Base-by-base conservation (phyloP, 2,329 filamentous ascomycete genomes). In the Fusarium globosum region DNA sequence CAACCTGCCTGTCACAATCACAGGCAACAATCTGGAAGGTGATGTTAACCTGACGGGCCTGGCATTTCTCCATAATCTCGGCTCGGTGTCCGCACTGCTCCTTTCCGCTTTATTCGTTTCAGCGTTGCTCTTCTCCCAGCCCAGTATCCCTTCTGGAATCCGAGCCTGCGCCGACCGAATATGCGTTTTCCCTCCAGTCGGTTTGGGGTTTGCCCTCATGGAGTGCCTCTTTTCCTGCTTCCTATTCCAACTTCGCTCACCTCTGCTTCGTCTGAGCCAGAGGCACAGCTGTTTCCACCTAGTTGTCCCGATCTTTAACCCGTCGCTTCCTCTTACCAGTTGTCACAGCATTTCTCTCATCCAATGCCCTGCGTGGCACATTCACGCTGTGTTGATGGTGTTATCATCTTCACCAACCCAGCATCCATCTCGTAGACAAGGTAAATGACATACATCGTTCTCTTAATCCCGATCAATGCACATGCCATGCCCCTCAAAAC, bases 91-190 rank as follows among this genome's bases (percentile, higher is more conserved):
- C 35, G 30, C 57, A 51, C 46, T 43, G 21, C 36, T 49, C 20
- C 60, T 43, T 49, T 66, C 63, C 60, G 63, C 61, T 26, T 59
- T 57, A 28, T 51, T 57, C 39, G 43, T 55, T 55, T 42, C 49
- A 49, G 36, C 38, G 33, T 52, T 38, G 46, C 33, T 57, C 36
- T 62, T 60, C 42, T 65, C 57, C 59, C 42, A 57, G 71, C 61
- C 46, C 55, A 42, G 30, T 18, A 65, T 67, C 23, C 23, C 48
- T 64, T 74, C 71, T 71, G 71, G 63, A 38, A 72, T 74, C 63
- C 71, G 71, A 74, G 63, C 60, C 39, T 57, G 45, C 57, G 64
- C 71, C 71, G 71, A 73, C 51, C 51, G n/a, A 62, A 52, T 43
- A 60, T 68, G 42, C 46, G 36, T 39, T 71, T 7, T 59, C 18